Percentiles rank a stretch among this genome's conserved stretches.
Evolutionary conservation across 2,329 filamentous ascomycete genomes (phyloP).

Genomic region (Graphilbum fragrans): DNA sequence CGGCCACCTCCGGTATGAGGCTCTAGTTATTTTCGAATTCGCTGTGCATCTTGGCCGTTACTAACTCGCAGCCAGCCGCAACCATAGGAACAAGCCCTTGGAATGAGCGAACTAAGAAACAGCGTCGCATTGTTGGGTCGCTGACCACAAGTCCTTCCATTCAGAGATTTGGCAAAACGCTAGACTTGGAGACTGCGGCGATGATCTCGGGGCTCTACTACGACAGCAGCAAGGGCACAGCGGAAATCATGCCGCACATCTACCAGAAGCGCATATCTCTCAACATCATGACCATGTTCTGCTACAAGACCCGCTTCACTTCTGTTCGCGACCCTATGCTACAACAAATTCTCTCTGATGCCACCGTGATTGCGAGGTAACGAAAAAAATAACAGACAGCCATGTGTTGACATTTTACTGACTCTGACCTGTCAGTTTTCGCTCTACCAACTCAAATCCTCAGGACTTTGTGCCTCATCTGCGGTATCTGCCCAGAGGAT

Average conservation of each 20-base stretch:
- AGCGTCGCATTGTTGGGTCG: constrained; percentile 2
- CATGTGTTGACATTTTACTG: background rate
- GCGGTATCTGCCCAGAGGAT: background rate
- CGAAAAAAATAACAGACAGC: background rate
- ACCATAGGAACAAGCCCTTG: constrained; percentile 3
- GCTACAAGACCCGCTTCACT: constrained; percentile 1
- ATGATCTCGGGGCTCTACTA: background rate
- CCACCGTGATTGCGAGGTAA: background rate
- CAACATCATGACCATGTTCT: constrained; percentile 4
- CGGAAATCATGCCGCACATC: constrained; percentile 1
- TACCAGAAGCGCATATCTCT: constrained; percentile 4
- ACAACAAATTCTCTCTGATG: constrained; percentile 2
- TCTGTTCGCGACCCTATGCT: background rate
- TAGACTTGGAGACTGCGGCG: constrained; percentile 3
- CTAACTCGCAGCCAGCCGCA: background rate
- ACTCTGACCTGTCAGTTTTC: constrained; percentile 1
- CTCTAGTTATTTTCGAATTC: background rate
- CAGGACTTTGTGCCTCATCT: constrained; percentile 2
- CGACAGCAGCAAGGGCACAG: background rate
- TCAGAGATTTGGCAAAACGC: background rate
- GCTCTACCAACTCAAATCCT: constrained; percentile 1
- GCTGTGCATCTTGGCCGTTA: background rate
- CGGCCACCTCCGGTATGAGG: background rate
- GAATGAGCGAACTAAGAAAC: constrained; percentile 3
- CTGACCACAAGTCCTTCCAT: constrained; percentile 1